Base-by-base conservation (phyloP, 371 early-diverging fungal genomes). In the Sanchytrium tribonematis region DNA sequence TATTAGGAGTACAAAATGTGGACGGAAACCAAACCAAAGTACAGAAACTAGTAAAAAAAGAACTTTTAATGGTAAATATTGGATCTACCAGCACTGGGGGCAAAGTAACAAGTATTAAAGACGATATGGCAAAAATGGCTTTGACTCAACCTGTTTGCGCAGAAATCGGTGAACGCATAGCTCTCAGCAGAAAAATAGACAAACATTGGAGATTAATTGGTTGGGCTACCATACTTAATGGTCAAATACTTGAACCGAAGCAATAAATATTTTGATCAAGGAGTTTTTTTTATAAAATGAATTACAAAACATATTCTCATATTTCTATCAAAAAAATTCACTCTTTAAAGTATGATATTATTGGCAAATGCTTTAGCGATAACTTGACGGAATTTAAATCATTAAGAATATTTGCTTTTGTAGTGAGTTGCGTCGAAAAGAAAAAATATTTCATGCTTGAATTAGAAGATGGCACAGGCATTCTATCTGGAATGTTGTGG, bases 31-130 rank as follows among this genome's bases (percentile, higher is more conserved):
- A 90, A 77, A 85, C 94, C 73, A 93, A 91, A 86, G 84, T 90
- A 29, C 78, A 88, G 70, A 90, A 97, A 78, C 81, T 99, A 69
- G 75, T 87, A 71, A 91, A 90, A 83, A 85, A 86, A 75, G 99
- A 99, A 78, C 85, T 91, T 30, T 80, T 99, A 48, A 84, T 95
- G 84, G 89, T 98, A 71, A 99, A 97, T 82, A 94, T 99, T 78
- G 98, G 99, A 70, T 93, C 95, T 68, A 95, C 91, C 66, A 89
- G 93, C n/a, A 94, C 96, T 66, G 97, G 98, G 74, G 97, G 95
- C 71, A 86, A 29, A 30, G 95, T 99, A 28, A 78, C 90, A 70
- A 84, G 84, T 71, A 93, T 97, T 69, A 92, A 90, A 82, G 88
- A 85, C 72, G 90, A 91, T 80, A 76, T 89, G 76, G 93, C 93